These are phyloP conservation scores for Pichia sp. DNA, from an alignment of 1,139 yeast genomes.

Conservation along the genomic window DNA sequence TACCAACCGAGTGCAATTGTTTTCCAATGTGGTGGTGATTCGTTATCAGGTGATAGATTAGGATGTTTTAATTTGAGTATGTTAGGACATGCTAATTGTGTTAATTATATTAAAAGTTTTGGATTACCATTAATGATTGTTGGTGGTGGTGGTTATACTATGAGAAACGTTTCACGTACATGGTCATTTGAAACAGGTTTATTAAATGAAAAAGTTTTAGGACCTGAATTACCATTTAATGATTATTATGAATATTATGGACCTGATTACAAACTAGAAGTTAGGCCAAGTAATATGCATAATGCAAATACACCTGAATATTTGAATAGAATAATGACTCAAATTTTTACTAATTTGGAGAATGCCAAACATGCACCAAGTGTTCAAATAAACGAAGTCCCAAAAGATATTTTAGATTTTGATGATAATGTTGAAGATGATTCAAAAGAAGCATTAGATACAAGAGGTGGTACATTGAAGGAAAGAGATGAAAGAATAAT, in stretches of 20 bases:
- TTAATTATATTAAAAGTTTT: conserved; percentile 75
- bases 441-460: conserved; percentile 64
- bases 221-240: conserved; percentile 84
- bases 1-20: conserved; percentile 89
- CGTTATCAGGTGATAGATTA: conserved; percentile 84
- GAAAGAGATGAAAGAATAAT: conserved; percentile 71
- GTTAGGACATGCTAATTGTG: conserved; percentile 93
- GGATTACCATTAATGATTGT: conserved; percentile 84
- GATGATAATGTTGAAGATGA: conserved; percentile 81
- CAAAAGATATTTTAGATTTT: conserved; percentile 74
- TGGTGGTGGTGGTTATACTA: conserved; percentile 98
- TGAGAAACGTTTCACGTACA: conserved; percentile 85
- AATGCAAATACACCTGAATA: conserved; percentile 94
- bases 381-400: conserved; percentile 88
- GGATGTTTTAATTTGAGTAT: conserved; percentile 92
- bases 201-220: conserved; percentile 70
- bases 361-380: conserved; percentile 92
- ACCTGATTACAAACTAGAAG: conserved; percentile 90
- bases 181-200: conserved; percentile 96
- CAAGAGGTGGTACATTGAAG: conserved; percentile 84
- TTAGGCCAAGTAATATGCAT: conserved; percentile 92
- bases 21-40: conserved; percentile 96
- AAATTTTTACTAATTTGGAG: conserved; percentile 72
- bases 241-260: conserved; percentile 97
- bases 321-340: conserved; percentile 73